Base-by-base conservation (phyloP, 2,329 filamentous ascomycete genomes). In the Cercospora sp. region DNA sequence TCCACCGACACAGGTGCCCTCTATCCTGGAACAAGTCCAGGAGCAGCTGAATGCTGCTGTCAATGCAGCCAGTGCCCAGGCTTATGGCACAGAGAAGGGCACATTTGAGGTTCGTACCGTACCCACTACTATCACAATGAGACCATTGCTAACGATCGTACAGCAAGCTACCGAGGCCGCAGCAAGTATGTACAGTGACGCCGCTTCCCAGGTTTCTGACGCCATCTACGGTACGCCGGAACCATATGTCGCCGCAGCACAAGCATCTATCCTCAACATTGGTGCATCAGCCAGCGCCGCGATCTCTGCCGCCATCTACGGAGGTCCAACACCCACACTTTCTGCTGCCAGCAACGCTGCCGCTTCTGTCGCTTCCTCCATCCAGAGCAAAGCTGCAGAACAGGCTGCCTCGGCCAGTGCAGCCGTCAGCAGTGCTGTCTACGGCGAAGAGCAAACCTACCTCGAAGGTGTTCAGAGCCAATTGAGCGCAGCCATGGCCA, bases 1-100 rank as follows among this genome's bases (percentile, higher is more conserved):
- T 2, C 85, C 87, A 26, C 85, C 87, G 3, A 84, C 88, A 34
- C 80, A 83, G 13, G 78, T 89, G 21, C 86, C 89, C 71, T 83
- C 82, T 10, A 85, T 89, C 57, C 77, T 90, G 28, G 83, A 84
- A 32, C 80, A 84, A n/a, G 86, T 86, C 13, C 86, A 82, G 65
- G 82, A 84, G 10, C 86, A 87, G 70, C 79, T 90, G 51, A 83
- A 87, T 61, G 80, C 84, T 24, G 87, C 85, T n/a, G 84, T 90
- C 7, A 83, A 86, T 57, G 87, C 86, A 53, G 88, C 86, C 1
- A 87, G 84, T 57, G 77, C 82, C 10, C 86, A 87, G 57, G 77
- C 88, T 18, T 89, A 89, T 72, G 87, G 87, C 51, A 84, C 84
- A 1, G 78, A 80, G 21, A 87, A 86, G 74, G 84, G 86, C 30